Evolutionary conservation across 306 rosid species (phyloP), one percentile per base, ranked within the genome.

Genomic region (Abrus precatorius): DNA sequence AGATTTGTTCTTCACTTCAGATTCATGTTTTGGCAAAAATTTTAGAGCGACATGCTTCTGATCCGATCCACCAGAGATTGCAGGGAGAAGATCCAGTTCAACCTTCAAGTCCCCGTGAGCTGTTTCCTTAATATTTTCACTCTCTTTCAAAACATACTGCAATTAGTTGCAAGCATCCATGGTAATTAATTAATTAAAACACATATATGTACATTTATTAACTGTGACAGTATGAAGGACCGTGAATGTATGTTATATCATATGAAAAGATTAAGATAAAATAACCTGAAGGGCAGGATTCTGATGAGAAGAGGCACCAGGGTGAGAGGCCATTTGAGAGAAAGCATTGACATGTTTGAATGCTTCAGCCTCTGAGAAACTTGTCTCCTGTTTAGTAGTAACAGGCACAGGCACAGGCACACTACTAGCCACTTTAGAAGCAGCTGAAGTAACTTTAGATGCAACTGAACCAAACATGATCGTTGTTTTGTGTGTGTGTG

Each of bases 91-190:
- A 11, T 68, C 36, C 73, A 68, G 55, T 1, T 68, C 73, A 68
- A 68, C 55, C 9, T 28, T 33, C 55, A 68, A 55, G 2, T 45
- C 34, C 55, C 5, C 38, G 0, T 29, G 1, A 28, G 73, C 56
- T 44, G 36, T 27, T 68, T 68, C 27, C 56, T 68, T 68, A 28
- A 45, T 44, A 5, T 3, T 28, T 28, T 68, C 20, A 68, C 14
- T 9, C 11, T 68, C 27, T 44, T 68, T 30, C 8, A 67, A 2
- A 27, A 67, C 38, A 67, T 67, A 67, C 72, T 67, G 72, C 30
- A 14, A 7, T 60, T 43, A 57, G 3, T 53, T 14, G 27, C 4
- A 33, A 57, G n/a, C 44, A 32, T 11, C 27, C 57, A 53, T n/a
- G 29, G 4, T 53, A 53, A 1, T 53, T 53, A 49, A 20, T 20